These are phyloP conservation scores for Setomelanomma holmii DNA, from an alignment of 2,329 filamentous ascomycete species.

Conservation along the genomic window DNA sequence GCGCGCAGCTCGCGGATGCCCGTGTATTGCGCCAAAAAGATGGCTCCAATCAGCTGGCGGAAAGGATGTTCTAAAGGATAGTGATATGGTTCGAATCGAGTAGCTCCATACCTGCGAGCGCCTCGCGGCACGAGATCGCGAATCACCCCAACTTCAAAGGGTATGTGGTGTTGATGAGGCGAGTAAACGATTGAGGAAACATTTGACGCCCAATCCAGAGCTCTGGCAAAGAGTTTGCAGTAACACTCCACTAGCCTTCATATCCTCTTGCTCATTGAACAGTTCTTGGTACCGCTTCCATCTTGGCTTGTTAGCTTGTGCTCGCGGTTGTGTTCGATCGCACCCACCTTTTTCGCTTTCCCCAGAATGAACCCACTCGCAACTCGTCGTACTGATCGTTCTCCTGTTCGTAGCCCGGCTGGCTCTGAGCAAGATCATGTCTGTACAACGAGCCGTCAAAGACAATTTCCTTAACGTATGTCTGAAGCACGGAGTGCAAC, in stretches of 20 bases:
- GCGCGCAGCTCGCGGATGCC: constrained; percentile 31
- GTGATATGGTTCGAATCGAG: no score
- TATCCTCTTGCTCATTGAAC: constrained; percentile 36
- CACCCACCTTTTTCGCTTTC: constrained; percentile 17
- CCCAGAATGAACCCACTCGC: constrained; percentile 15
- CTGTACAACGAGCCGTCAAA: constrained; percentile 40
- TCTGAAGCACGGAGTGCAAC: constrained; percentile 27
- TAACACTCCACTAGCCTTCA: constrained; percentile 28
- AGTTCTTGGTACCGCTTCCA: constrained; percentile 34
- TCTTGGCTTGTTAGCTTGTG: background rate
- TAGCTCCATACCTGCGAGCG: no score
- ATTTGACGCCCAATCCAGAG: constrained; percentile 32
- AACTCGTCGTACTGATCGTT: constrained; percentile 10
- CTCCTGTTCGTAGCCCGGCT: constrained; percentile 11
- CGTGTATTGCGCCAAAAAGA: constrained; percentile 26
- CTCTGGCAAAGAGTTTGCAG: constrained; percentile 30
- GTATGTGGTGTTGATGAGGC: constrained; percentile 26
- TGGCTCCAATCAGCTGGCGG: constrained; percentile 35
- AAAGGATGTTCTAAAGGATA: constrained; percentile 24
- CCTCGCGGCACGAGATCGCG: constrained; percentile 29
- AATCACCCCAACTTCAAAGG: constrained; percentile 25
- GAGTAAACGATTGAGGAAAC: constrained; percentile 36
- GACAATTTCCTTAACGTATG: constrained; percentile 40
- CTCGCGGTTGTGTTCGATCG: background rate
- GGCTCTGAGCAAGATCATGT: constrained; percentile 15